Evolutionary conservation across 2,329 filamentous ascomycete species (phyloP).

Genomic region (Fonsecaea multimorphosa): DNA sequence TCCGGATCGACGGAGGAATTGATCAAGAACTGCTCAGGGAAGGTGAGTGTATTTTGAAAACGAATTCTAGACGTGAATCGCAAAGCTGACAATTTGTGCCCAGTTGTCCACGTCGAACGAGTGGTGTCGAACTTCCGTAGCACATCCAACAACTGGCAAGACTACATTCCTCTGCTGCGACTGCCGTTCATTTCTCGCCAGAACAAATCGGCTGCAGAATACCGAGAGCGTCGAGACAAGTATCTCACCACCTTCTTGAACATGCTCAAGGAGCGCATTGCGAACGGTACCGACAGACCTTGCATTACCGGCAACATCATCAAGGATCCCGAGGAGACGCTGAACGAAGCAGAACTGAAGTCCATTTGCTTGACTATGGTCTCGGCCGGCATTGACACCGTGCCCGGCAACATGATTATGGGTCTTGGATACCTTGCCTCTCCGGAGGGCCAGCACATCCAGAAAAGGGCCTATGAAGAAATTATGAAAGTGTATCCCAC

Average conservation of each 20-base stretch:
- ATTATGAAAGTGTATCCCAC: conserved; percentile 72
- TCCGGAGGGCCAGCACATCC: conserved; percentile 70
- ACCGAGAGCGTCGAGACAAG: conserved; percentile 70
- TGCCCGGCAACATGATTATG: conserved; percentile 80
- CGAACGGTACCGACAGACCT: conserved; percentile 68
- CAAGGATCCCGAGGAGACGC: conserved; percentile 71
- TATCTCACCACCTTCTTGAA: conserved; percentile 66
- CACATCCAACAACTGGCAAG: conserved; percentile 83
- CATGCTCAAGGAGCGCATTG: conserved; percentile 66
- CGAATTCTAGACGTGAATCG: not conserved
- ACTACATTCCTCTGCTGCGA: conserved; percentile 78
- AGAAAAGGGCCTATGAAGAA: conserved; percentile 70
- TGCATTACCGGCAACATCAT: conserved; percentile 74
- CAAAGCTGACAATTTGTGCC: not conserved
- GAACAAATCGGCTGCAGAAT: conserved; percentile 68
- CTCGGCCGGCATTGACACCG: conserved; percentile 79
- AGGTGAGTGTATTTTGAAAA: conserved; percentile 30
- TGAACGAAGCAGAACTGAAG: conserved; percentile 76
- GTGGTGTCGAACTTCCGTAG: conserved; percentile 76
- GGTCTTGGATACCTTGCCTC: conserved; percentile 77
- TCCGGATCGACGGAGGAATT: conserved; percentile 73
- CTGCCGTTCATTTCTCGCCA: conserved; percentile 62
- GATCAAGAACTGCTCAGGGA: conserved; percentile 72
- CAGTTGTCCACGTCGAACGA: conserved; percentile 74
- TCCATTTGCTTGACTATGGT: conserved; percentile 84